Evolutionary conservation across 1,139 yeast species (phyloP).

Genomic region (Blastobotrys petasosporus): DNA sequence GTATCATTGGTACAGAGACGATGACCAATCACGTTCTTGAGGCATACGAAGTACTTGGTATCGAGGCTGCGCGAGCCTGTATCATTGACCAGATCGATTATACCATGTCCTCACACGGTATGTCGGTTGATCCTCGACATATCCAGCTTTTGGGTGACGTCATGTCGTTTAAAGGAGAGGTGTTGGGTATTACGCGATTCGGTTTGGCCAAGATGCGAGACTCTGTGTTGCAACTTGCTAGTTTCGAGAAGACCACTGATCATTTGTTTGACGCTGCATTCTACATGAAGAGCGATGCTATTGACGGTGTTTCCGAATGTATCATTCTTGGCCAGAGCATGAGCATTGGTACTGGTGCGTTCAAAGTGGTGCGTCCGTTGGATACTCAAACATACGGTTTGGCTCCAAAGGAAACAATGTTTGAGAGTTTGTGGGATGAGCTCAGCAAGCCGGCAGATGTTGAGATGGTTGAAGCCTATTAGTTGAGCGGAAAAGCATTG

Average conservation of each 20-base stretch:
- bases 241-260: conserved; percentile 97
- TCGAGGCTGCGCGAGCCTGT: conserved; percentile 94
- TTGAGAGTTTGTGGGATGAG: conserved; percentile 25
- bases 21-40: conserved; percentile 89
- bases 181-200: conserved; percentile 93
- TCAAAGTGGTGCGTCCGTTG: conserved; percentile 51
- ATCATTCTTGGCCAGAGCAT: conserved; percentile 96
- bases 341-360: conserved; percentile 97
- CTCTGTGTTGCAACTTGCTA: conserved; percentile 91
- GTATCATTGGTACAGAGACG: conserved; percentile 85
- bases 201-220: conserved; percentile 99
- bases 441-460: conserved; percentile 5
- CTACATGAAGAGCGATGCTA: conserved; percentile 90
- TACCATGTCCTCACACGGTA: conserved; percentile 98
- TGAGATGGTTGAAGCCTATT: not conserved
- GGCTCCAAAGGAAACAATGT: conserved; percentile 22
- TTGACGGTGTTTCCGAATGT: conserved; percentile 98
- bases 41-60: conserved; percentile 84
- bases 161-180: conserved; percentile 98
- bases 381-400: conserved; percentile 15
- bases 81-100: conserved; percentile 93
- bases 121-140: conserved; percentile 99
- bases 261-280: conserved; percentile 98
- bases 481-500: too few species aligned
- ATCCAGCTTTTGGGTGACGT: conserved; percentile 96